A percentile compares a stretch with the other conserved stretches of the same genome.
Evolutionary conservation across 1,284 basidiomycete genomes (phyloP).

Genomic region (Malassezia obtusa): DNA sequence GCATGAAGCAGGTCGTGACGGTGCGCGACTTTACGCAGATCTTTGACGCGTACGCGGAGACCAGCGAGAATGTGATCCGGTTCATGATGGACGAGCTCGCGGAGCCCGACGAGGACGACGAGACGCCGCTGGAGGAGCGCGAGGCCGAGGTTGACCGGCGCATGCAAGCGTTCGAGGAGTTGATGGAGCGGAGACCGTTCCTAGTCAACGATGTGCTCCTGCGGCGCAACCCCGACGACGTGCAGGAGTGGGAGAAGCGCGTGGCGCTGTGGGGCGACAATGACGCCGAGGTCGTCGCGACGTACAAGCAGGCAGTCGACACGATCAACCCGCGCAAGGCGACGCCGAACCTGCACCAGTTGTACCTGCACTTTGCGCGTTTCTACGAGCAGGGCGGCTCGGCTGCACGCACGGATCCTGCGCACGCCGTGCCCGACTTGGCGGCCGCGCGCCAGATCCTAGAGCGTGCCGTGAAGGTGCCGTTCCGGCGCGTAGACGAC

Average conservation of each 20-base stretch:
- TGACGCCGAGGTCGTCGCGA: slow-evolving; percentile 86
- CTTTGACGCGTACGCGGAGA: slow-evolving; percentile 92
- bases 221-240: slow-evolving; percentile 89
- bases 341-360: slow-evolving; percentile 76
- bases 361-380: slow-evolving; percentile 91
- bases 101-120: slow-evolving; percentile 30
- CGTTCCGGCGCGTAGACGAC: slow-evolving; percentile 92
- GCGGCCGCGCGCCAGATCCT: slow-evolving; percentile 80
- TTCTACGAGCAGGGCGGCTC: slow-evolving; percentile 91
- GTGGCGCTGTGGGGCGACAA: slow-evolving; percentile 86
- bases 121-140: slow-evolving; percentile 55
- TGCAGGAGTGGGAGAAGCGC: slow-evolving; percentile 98
- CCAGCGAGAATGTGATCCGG: slow-evolving; percentile 79
- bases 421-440: slow-evolving; percentile 64
- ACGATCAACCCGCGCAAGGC: slow-evolving; percentile 83
- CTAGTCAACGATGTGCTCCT: slow-evolving; percentile 90
- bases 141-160: slow-evolving; percentile 75
- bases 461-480: slow-evolving; percentile 80
- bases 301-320: slow-evolving; percentile 78
- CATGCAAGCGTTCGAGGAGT: slow-evolving; percentile 85
- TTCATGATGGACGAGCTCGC: slow-evolving; percentile 80
- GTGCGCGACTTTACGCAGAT: slow-evolving; percentile 96
- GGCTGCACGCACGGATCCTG: slow-evolving; percentile 21
- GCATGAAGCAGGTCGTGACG: slow-evolving; percentile 74
- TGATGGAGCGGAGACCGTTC: slow-evolving; percentile 93